phyloP scores from a whole-genome alignment of 2,329 filamentous ascomycete species.

The Dryadomyces quercivorus region DNA sequence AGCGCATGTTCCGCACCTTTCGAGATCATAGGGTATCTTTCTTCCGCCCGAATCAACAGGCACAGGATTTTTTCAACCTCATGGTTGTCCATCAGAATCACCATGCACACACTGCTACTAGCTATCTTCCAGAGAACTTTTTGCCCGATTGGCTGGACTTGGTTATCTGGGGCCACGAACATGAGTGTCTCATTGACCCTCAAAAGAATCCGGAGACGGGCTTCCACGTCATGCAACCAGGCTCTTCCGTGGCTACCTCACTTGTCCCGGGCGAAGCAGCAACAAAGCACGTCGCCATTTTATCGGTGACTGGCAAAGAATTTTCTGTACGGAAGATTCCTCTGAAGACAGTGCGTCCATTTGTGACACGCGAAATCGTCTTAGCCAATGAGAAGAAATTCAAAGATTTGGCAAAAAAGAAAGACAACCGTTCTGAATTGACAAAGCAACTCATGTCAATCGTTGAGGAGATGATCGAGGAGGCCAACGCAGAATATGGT shows the following conservation, averaged over 20 bases:
- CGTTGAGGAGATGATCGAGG: slow-evolving; percentile 75
- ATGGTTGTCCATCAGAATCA: slow-evolving; percentile 96
- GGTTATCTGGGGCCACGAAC: slow-evolving; percentile 94
- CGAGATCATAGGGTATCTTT: slow-evolving; percentile 89
- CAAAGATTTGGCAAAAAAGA: slow-evolving; percentile 63
- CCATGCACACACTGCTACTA: slow-evolving; percentile 77
- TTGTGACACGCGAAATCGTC: slow-evolving; percentile 73
- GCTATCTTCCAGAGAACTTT: slow-evolving; percentile 90
- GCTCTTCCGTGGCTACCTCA: slow-evolving; percentile 91
- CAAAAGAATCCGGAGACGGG: slow-evolving; percentile 71
- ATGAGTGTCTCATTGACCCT: slow-evolving; percentile 88
- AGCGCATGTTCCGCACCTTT: slow-evolving; percentile 88
- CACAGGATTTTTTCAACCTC: slow-evolving; percentile 88
- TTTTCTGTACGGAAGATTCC: slow-evolving; percentile 72
- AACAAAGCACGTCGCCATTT: slow-evolving; percentile 77
- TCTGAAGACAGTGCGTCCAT: slow-evolving; percentile 80
- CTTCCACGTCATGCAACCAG: slow-evolving; percentile 95
- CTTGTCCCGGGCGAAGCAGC: slow-evolving; percentile 82
- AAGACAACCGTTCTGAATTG: slow-evolving; percentile 72
- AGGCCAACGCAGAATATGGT: slow-evolving; percentile 73
- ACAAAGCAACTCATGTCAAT: slow-evolving; percentile 64
- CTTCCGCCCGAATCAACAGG: slow-evolving; percentile 70
- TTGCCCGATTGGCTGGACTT: slow-evolving; percentile 85
- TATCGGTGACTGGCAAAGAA: slow-evolving; percentile 71
- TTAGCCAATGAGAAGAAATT: slow-evolving; percentile 66